Evolutionary conservation across 129 eudicot species (phyloP).

Genomic region (Saussurea involucrata): DNA sequence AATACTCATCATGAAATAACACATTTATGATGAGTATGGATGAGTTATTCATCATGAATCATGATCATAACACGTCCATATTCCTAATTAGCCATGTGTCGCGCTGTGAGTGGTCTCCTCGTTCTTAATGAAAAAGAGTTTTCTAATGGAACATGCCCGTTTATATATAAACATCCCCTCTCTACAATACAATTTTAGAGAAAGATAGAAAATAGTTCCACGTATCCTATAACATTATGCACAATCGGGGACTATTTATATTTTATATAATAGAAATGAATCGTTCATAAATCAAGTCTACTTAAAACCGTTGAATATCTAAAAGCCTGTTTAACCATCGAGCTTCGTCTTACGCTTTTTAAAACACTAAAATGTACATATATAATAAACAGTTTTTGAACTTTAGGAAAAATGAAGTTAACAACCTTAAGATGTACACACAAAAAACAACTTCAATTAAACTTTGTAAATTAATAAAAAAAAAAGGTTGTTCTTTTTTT

Average conservation of each 20-base stretch:
- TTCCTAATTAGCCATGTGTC: too few relatives aligned
- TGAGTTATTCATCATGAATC: too few relatives aligned
- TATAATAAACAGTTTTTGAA: background rate
- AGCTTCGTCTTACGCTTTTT: background rate
- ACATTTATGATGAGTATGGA: too few relatives aligned
- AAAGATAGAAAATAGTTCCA: too few relatives aligned
- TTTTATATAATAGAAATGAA: background rate
- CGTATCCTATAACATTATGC: background rate
- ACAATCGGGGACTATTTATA: background rate
- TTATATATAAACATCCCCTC: background rate
- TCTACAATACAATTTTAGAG: background rate
- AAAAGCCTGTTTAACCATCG: background rate
- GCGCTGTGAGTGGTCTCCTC: too few relatives aligned
- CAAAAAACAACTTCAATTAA: slow-evolving; percentile 23
- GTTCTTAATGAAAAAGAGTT: too few relatives aligned
- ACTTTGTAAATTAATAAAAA: slow-evolving; percentile 22
- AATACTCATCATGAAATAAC: too few relatives aligned
- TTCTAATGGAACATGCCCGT: too few relatives aligned
- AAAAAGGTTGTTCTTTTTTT: slow-evolving; percentile 24
- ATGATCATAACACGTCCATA: too few relatives aligned
- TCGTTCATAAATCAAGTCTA: background rate
- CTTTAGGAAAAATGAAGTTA: background rate
- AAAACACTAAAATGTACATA: background rate
- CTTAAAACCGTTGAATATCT: background rate
- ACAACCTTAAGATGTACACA: slow-evolving; percentile 16